Percentiles rank a stretch among this genome's conserved stretches.
Conservation (phyloP, 2,329 filamentous ascomycete genomes). For the Cryphonectria carpinicola region DNA sequence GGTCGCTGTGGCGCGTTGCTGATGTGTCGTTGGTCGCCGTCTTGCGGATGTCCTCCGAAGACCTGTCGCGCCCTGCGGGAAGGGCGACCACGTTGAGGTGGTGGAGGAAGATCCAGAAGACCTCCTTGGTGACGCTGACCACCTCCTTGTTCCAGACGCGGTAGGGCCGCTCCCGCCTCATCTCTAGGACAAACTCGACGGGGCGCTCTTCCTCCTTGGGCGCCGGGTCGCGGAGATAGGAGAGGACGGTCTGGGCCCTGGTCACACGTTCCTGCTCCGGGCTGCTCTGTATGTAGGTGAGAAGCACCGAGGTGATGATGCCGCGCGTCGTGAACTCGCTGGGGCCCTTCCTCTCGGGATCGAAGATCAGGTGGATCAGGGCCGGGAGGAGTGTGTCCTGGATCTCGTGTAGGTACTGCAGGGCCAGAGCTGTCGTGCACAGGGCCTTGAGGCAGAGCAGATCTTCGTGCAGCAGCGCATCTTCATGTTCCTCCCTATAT, state of each 20-base stretch:
- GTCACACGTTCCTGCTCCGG: conserved; percentile 62
- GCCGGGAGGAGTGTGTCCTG: conserved; percentile 83
- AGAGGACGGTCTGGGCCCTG: conserved; percentile 74
- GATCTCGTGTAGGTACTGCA: conserved; percentile 80
- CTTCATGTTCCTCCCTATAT: conserved; percentile 88
- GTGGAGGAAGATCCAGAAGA: conserved; percentile 99
- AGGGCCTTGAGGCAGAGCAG: conserved; percentile 92
- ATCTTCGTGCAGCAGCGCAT: conserved; percentile 87
- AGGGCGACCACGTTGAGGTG: conserved; percentile 84
- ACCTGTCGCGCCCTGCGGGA: conserved; percentile 48
- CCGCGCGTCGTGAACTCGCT: conserved; percentile 94
- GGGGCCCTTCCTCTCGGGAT: conserved; percentile 96
- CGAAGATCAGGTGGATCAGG: conserved; percentile 86
- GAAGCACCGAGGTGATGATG: conserved; percentile 86
- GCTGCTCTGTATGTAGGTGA: conserved; percentile 81
- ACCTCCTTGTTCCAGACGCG: conserved; percentile 94
- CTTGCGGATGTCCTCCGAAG: conserved; percentile 31
- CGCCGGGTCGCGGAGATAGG: conserved; percentile 78
- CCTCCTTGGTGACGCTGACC: conserved; percentile 91
- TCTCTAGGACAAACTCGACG: conserved; percentile 84
- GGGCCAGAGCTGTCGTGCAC: conserved; percentile 85
- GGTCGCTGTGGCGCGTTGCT: conserved; percentile 31
- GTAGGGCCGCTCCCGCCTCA: conserved; percentile 86
- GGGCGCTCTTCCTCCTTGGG: conserved; percentile 76
- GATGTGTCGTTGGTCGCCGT: conserved; percentile 31